Conservation (phyloP, 495 filamentous ascomycete genomes). For the Aspergillus sclerotioniger region DNA sequence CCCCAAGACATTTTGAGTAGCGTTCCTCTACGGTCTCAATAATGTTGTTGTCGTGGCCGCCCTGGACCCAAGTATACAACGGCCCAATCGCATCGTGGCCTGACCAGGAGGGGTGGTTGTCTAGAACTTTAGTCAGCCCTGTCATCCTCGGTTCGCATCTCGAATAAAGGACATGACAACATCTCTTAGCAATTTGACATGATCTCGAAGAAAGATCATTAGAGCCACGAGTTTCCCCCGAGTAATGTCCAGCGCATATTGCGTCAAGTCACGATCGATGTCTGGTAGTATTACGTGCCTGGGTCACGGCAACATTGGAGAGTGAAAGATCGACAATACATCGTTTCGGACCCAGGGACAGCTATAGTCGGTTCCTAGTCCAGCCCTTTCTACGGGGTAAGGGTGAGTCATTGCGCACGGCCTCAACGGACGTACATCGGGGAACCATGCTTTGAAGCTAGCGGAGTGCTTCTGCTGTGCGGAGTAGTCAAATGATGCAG, state of each 20-base stretch:
- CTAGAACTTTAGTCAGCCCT: constrained; percentile 14
- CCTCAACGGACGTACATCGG: background rate
- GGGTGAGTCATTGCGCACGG: constrained; percentile 7
- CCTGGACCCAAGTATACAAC: constrained; percentile 10
- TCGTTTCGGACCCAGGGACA: background rate
- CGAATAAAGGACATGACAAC: constrained; percentile 8
- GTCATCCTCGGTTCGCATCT: constrained; percentile 3
- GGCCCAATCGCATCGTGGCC: constrained; percentile 3
- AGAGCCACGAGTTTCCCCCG: background rate
- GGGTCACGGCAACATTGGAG: background rate
- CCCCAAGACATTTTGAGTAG: too few species aligned
- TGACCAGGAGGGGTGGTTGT: constrained; percentile 1
- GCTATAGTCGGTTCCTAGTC: background rate
- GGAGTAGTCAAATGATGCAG: background rate
- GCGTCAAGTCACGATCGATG: background rate
- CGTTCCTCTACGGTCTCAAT: background rate
- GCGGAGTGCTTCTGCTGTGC: background rate
- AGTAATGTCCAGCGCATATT: background rate
- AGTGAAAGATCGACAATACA: background rate
- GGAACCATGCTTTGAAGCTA: background rate
- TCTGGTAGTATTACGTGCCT: background rate
- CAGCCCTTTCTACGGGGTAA: background rate
- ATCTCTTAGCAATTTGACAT: constrained; percentile 8
- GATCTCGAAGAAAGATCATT: background rate
- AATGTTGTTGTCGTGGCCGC: background rate